Evolutionary conservation across 805 yeast genomes (phyloP).

Genomic region (Cyberlindnera saturnus): DNA sequence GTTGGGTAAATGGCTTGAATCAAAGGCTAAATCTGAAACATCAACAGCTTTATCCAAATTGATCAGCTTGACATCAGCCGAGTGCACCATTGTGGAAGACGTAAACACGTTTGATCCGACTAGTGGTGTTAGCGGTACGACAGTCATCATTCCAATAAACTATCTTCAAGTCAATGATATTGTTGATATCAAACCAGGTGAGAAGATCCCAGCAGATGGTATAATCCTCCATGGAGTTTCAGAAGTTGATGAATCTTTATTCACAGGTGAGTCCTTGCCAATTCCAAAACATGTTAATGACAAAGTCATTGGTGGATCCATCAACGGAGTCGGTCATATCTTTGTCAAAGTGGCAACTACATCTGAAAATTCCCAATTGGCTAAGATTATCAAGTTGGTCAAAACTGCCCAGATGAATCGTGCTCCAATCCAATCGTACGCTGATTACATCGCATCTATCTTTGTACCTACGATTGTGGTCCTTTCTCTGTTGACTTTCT

Average conservation of each 20-base stretch:
- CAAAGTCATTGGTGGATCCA: constrained; percentile 80
- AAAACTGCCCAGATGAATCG: constrained; percentile 82
- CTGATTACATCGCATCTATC: constrained; percentile 77
- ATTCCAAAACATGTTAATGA: constrained; percentile 58
- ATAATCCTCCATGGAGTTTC: constrained; percentile 68
- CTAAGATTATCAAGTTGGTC: constrained; percentile 81
- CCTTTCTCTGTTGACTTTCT: constrained; percentile 62
- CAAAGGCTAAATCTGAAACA: constrained; percentile 89
- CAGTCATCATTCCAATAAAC: constrained; percentile 60
- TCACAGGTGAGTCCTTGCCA: constrained; percentile 89
- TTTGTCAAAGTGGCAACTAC: constrained; percentile 63
- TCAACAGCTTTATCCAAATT: constrained; percentile 81
- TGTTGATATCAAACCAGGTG: constrained; percentile 77
- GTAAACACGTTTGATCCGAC: constrained; percentile 16
- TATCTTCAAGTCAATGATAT: constrained; percentile 73
- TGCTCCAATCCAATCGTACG: constrained; percentile 87
- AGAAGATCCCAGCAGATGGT: constrained; percentile 91
- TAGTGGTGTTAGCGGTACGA: constrained; percentile 21
- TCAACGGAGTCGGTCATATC: constrained; percentile 72
- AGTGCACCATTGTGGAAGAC: constrained; percentile 58
- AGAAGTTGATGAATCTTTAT: constrained; percentile 80
- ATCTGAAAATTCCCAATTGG: constrained; percentile 80
- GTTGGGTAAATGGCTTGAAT: constrained; percentile 87
- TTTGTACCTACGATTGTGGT: constrained; percentile 74
- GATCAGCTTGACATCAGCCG: constrained; percentile 73